A percentile compares a stretch with the other conserved stretches of the same genome.
These are phyloP conservation scores for Dactylonectria estremocensis DNA, from an alignment of 2,329 filamentous ascomycete genomes.

Conservation along the genomic window DNA sequence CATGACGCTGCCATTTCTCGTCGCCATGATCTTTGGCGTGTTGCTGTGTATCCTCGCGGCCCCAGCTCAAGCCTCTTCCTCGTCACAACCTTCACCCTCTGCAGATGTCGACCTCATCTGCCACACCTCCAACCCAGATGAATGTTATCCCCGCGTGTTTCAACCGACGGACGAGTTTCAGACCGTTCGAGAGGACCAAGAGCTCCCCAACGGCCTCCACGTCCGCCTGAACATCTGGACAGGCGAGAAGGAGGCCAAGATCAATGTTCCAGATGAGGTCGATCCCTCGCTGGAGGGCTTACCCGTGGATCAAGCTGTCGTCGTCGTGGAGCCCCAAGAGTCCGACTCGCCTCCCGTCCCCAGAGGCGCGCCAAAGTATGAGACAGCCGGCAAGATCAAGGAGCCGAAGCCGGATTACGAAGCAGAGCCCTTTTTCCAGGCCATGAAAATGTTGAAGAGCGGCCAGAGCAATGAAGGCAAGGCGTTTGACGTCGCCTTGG, in stretches of 20 bases:
- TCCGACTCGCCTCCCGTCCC: slow-evolving; percentile 56
- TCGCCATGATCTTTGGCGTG: slow-evolving; percentile 48
- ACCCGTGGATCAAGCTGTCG: slow-evolving; percentile 66
- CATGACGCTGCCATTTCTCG: slow-evolving; percentile 35
- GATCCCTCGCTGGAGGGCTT: slow-evolving; percentile 65
- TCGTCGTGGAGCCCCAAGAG: slow-evolving; percentile 68
- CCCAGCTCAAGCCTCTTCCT: slow-evolving; percentile 48
- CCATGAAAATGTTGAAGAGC: slow-evolving; percentile 66
- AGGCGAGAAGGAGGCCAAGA: slow-evolving; percentile 75
- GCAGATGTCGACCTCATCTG: slow-evolving; percentile 74
- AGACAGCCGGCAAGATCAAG: slow-evolving; percentile 71
- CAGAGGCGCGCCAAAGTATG: slow-evolving; percentile 69
- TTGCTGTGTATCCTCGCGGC: slow-evolving; percentile 47
- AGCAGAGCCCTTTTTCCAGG: slow-evolving; percentile 55
- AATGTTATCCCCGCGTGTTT: slow-evolving; percentile 78
- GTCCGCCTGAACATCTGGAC: slow-evolving; percentile 76
- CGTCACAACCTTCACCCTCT: slow-evolving; percentile 51
- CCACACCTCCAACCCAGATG: slow-evolving; percentile 70
- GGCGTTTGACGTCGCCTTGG: slow-evolving; percentile 66
- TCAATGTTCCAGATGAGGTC: slow-evolving; percentile 71
- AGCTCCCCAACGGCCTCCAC: slow-evolving; percentile 76
- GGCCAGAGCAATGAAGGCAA: slow-evolving; percentile 51
- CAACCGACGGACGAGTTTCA: slow-evolving; percentile 77
- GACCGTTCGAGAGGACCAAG: slow-evolving; percentile 73
- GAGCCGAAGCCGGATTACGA: slow-evolving; percentile 59